Conservation (phyloP, 176 grass and related monocot species). For the Poa annua region DNA sequence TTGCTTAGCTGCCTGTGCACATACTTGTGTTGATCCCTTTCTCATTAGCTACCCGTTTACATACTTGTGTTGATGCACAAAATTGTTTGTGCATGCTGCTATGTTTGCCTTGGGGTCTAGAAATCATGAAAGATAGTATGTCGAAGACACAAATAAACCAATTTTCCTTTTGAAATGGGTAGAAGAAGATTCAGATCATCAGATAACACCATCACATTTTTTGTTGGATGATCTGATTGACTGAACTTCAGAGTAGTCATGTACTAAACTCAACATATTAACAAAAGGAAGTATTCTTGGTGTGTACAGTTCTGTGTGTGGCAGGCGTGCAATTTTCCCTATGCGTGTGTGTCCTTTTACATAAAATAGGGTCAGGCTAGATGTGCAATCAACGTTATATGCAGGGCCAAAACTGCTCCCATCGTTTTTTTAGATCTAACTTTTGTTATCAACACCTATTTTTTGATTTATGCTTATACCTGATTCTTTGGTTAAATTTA, state of each 20-base stretch:
- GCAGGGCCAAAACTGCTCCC: not conserved
- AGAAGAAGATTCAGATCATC: not conserved
- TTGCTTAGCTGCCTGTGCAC: not conserved
- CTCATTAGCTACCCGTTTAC: not conserved
- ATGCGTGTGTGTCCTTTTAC: not conserved
- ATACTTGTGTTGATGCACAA: slow-evolving; percentile 24
- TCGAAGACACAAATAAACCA: not conserved
- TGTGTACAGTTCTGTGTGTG: not conserved
- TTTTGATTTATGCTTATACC: not conserved
- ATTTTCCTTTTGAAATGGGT: not conserved
- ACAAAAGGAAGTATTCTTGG: not conserved
- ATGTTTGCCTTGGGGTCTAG: not conserved
- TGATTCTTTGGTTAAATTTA: not conserved
- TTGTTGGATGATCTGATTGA: not conserved
- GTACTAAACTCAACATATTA: not conserved
- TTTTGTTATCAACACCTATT: not conserved
- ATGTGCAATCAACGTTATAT: not conserved
- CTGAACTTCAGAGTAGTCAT: not conserved
- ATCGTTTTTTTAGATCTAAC: not conserved
- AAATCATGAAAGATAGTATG: not conserved
- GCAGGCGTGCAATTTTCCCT: not conserved
- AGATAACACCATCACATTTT: not conserved
- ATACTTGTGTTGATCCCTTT: no score
- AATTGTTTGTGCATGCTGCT: not conserved
- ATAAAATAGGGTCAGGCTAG: not conserved